Evolutionary conservation across 257 asterid species (phyloP), one percentile per base, ranked within the genome.

Genomic region (Nicotiana tomentosiformis): DNA sequence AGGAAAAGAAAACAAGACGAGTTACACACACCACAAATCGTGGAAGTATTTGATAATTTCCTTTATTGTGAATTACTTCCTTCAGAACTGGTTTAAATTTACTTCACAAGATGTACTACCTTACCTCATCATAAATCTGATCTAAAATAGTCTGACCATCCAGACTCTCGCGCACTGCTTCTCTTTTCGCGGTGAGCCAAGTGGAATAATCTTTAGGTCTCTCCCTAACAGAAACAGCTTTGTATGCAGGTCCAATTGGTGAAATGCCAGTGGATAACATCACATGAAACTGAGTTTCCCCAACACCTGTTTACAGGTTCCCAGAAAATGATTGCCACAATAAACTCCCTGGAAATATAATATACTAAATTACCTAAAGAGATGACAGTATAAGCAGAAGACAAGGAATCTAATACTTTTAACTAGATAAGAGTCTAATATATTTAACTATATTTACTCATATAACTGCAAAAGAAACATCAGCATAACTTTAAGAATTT

Each of bases 71-170:
- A 15, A 51, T 51, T 72, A 46, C 78, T 20, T 72, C 78, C 39
- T 72, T 72, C 60, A 14, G 37, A 72, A 43, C 51, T 43, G 0
- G 12, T 8, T 9, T 9, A 43, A 72, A 72, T 72, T 72, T 14
- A 72, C 61, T 1, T 43, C 61, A 72, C 39, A 72, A 46, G 79
- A 74, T 7, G 56, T 49, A 64, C 61, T 49, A 81, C 69, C 46
- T 65, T 90, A 94, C 99, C 98, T 93, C 93, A 33, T 88, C 87
- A 66, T 88, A 88, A 66, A 95, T 85, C 17, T 89, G 90, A 64
- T 88, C 91, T 68, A 94, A 84, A 76, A 95, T 84, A 83, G 97
- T 76, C 83, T 85, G 87, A 77, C 98, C 99, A 88, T 94, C 98
- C 66, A 95, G 93, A 83, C 88, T 86, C 84, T 83, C 88, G 70